phyloP scores from a whole-genome alignment of 1,284 basidiomycete genomes.

The Naganishia cerealis region DNA sequence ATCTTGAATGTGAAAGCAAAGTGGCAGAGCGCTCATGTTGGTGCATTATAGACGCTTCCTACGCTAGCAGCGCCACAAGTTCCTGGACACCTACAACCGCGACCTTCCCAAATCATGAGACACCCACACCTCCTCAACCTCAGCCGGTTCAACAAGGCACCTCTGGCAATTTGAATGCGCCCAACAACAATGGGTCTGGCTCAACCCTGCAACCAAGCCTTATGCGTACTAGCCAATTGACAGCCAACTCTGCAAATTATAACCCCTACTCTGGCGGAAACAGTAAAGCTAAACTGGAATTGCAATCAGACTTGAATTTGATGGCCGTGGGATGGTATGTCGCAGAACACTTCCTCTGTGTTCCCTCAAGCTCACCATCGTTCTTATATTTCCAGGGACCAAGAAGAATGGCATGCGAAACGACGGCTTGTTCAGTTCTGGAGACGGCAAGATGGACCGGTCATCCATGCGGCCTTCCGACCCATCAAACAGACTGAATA shows the following conservation, averaged over 20 bases:
- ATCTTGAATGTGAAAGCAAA: background rate
- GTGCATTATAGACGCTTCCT: background rate
- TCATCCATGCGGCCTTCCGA: conserved; percentile 57
- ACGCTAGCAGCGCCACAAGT: background rate
- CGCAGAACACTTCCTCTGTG: background rate
- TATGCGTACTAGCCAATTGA: conserved; percentile 48
- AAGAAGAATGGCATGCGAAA: conserved; percentile 57
- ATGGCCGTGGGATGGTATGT: conserved; percentile 60
- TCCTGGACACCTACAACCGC: conserved; percentile 16
- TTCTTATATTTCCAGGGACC: conserved; percentile 41
- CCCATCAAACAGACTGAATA: conserved; percentile 56
- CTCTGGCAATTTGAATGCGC: conserved; percentile 6
- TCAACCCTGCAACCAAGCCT: conserved; percentile 44
- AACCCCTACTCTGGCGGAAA: conserved; percentile 38
- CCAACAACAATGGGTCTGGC: conserved; percentile 1
- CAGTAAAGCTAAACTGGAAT: conserved; percentile 48
- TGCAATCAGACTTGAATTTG: conserved; percentile 56
- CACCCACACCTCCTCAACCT: conserved; percentile 28
- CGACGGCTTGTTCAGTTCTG: conserved; percentile 60
- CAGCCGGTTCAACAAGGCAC: conserved; percentile 22
- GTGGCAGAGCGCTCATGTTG: background rate
- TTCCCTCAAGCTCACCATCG: background rate
- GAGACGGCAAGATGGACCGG: conserved; percentile 57
- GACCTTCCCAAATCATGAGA: conserved; percentile 1
- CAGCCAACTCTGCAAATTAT: conserved; percentile 35